phyloP scores from a whole-genome alignment of 306 rosid species.

The Rosa multiflora region DNA sequence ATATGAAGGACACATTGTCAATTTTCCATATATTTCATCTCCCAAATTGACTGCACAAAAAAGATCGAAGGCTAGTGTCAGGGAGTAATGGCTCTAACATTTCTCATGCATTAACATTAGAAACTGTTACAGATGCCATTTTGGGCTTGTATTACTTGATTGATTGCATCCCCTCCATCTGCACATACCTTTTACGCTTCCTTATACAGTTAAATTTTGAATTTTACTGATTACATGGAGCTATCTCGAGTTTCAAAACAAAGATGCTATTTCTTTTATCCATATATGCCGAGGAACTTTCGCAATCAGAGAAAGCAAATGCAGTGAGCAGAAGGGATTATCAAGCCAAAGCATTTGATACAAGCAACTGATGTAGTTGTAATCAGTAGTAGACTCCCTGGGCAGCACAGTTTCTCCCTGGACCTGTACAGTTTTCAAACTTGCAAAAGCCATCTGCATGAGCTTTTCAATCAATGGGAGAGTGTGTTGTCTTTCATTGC shows the following conservation, averaged over 20 bases:
- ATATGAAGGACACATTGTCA: background rate
- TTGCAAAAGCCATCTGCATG: too few relatives aligned
- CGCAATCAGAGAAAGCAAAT: background rate
- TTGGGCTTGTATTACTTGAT: background rate
- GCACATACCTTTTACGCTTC: background rate
- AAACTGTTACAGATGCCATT: background rate
- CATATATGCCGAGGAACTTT: too few relatives aligned
- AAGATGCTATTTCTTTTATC: too few relatives aligned
- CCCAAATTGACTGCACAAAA: background rate
- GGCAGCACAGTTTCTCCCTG: background rate
- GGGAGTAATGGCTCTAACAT: background rate
- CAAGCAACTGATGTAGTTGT: background rate
- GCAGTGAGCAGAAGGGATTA: background rate
- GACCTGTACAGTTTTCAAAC: too few relatives aligned
- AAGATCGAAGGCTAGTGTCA: background rate
- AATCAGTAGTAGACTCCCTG: background rate
- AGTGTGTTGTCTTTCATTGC: too few relatives aligned
- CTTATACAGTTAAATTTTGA: background rate
- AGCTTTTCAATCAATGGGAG: too few relatives aligned
- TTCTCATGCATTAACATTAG: background rate
- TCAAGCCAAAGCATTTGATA: background rate
- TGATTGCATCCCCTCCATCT: background rate
- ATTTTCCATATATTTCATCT: background rate
- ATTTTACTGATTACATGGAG: background rate
- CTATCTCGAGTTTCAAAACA: background rate